Evolutionary conservation across 225 moss, liverwort and hornwort species (phyloP).

Genomic region (Pseudoscleropodium purum): DNA sequence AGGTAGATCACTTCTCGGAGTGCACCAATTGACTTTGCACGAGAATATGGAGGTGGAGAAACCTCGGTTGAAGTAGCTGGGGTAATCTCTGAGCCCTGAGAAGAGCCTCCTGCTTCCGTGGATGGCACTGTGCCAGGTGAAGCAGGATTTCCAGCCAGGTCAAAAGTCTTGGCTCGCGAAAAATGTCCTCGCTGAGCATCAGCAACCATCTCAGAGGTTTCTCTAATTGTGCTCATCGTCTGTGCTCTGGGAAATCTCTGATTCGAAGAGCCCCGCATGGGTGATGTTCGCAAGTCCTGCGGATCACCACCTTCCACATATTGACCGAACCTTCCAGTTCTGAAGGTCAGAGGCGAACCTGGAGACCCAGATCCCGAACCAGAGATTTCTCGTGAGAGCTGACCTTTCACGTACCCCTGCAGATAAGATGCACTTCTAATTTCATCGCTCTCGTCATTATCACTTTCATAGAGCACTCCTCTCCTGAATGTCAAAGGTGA

Average conservation of each 20-base stretch:
- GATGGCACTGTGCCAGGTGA: conserved; percentile 4
- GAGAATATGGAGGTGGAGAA: conserved; percentile 3
- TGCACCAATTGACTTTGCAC: conserved; percentile 14
- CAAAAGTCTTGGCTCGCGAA: conserved; percentile 3
- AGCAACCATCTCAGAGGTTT: conserved; percentile 2
- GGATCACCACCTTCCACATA: not conserved
- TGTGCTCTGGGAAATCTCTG: conserved; percentile 19
- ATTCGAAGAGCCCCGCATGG: not conserved
- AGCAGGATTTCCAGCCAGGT: not conserved
- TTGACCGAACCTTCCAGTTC: conserved; percentile 11
- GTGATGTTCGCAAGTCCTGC: not conserved
- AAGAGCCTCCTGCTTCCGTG: conserved; percentile 1
- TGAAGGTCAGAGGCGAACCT: conserved; percentile 26
- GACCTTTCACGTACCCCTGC: conserved; percentile 29
- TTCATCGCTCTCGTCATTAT: conserved; percentile 6
- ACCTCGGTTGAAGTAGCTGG: not conserved
- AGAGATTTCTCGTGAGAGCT: conserved; percentile 27
- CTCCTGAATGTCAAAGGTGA: conserved; percentile 16
- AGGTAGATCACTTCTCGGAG: conserved; percentile 42
- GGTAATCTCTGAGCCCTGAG: not conserved
- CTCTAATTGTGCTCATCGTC: conserved; percentile 33
- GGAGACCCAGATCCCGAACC: conserved; percentile 27
- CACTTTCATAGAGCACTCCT: conserved; percentile 8
- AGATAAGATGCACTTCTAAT: conserved; percentile 12
- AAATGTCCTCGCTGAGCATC: conserved; percentile 9